phyloP scores from a whole-genome alignment of 805 yeast species.

The Torulaspora franciscae region DNA sequence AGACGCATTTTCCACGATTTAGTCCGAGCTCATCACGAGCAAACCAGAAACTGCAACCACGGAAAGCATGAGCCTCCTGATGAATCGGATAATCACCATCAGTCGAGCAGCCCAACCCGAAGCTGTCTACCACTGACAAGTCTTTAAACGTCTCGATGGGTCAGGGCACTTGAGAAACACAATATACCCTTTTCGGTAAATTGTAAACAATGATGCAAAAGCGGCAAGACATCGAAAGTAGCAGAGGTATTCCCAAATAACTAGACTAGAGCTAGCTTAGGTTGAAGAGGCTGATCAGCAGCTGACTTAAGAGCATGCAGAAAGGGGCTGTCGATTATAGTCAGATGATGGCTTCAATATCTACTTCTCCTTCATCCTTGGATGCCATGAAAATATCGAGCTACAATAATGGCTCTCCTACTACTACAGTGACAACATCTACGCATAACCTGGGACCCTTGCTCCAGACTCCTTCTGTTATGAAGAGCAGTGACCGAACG shows the following conservation, averaged over 20 bases:
- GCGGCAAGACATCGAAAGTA: slow-evolving; percentile 7
- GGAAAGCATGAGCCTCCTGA: too few species aligned
- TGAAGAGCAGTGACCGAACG: slow-evolving; percentile 1
- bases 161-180: not conserved
- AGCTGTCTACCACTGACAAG: not conserved
- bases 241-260: not conserved
- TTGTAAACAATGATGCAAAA: slow-evolving; percentile 14
- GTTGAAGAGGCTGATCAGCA: not conserved
- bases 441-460: slow-evolving; percentile 1
- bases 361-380: slow-evolving; percentile 7
- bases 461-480: slow-evolving; percentile 4
- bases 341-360: slow-evolving; percentile 4
- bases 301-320: not conserved
- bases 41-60: too few species aligned
- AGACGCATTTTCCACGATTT: too few species aligned
- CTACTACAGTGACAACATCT: slow-evolving; percentile 5
- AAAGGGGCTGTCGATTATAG: slow-evolving; percentile 1
- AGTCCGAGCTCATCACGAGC: too few species aligned
- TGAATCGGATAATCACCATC: too few species aligned
- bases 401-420: slow-evolving; percentile 7
- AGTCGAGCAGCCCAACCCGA: not conserved
- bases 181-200: slow-evolving; percentile 12
- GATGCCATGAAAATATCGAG: slow-evolving; percentile 8
- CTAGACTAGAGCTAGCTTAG: not conserved
- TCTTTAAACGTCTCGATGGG: not conserved